Percentiles rank a stretch among this genome's conserved stretches.
These are phyloP conservation scores for Hebeloma cylindrosporum DNA, from an alignment of 768 basidiomycete species.

Conservation along the genomic window DNA sequence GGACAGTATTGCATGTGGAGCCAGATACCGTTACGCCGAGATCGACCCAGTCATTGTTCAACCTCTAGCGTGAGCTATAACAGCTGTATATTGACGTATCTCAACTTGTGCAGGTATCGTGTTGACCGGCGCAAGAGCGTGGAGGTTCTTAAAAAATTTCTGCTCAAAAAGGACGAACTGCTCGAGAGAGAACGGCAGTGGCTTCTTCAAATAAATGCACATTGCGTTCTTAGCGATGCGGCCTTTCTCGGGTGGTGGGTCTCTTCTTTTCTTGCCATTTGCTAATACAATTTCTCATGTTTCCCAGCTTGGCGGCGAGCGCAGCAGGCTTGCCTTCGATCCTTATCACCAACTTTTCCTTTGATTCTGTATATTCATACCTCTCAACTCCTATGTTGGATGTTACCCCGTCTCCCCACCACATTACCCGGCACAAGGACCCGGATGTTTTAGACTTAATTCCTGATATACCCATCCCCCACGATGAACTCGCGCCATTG, in stretches of 20 bases:
- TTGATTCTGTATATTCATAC: constrained; percentile 81
- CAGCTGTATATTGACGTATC: not conserved
- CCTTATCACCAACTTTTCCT: constrained; percentile 81
- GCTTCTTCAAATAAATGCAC: constrained; percentile 50
- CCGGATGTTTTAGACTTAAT: constrained; percentile 30
- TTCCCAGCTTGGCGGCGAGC: constrained; percentile 61
- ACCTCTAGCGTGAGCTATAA: constrained; percentile 64
- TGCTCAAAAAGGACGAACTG: constrained; percentile 52
- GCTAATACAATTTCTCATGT: constrained; percentile 2
- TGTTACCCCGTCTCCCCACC: constrained; percentile 19
- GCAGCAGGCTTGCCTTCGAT: constrained; percentile 63
- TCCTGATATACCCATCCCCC: constrained; percentile 56
- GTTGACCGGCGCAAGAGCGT: constrained; percentile 74
- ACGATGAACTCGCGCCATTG: constrained; percentile 51
- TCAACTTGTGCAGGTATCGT: constrained; percentile 48
- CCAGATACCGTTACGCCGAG: constrained; percentile 65
- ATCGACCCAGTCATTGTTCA: constrained; percentile 83
- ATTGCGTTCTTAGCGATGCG: constrained; percentile 73
- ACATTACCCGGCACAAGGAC: constrained; percentile 8
- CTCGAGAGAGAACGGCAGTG: constrained; percentile 57
- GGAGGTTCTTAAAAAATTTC: constrained; percentile 57
- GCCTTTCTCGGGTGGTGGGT: constrained; percentile 77
- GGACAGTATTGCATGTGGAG: constrained; percentile 61
- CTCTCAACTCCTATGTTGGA: constrained; percentile 61
- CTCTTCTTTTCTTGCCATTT: not conserved